Conservation (phyloP, 1,139 yeast genomes). For the Scheffersomyces lignicola region DNA sequence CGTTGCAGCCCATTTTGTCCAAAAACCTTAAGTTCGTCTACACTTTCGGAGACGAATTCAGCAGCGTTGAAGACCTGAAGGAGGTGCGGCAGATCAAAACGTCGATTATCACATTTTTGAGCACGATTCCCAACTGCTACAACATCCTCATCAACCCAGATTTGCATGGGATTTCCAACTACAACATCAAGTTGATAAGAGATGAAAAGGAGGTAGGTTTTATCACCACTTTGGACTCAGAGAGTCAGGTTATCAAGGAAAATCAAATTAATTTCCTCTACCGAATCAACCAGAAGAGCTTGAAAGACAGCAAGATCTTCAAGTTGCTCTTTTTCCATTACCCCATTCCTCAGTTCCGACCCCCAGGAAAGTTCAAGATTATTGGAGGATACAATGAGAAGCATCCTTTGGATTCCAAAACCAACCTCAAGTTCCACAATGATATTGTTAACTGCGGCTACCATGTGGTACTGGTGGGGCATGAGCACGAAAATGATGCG, state of each 20-base stretch:
- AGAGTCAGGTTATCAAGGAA: conserved; percentile 25
- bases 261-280: conserved; percentile 33
- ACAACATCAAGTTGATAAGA: conserved; percentile 26
- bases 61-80: conserved; percentile 10
- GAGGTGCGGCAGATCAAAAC: conserved; percentile 11
- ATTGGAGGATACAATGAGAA: conserved; percentile 52
- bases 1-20: conserved; percentile 34
- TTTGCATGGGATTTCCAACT: conserved; percentile 39
- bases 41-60: conserved; percentile 45
- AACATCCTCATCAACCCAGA: conserved; percentile 19
- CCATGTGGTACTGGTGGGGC: conserved; percentile 51
- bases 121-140: conserved; percentile 40
- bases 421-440: conserved; percentile 34
- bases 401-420: conserved; percentile 33
- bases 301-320: conserved; percentile 13
- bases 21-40: conserved; percentile 33
- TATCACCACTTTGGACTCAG: conserved; percentile 37
- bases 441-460: conserved; percentile 41
- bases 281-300: conserved; percentile 17
- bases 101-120: conserved; percentile 19
- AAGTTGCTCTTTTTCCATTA: conserved; percentile 49
- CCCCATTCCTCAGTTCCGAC: conserved; percentile 55
- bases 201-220: conserved; percentile 21
- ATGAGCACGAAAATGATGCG: conserved; percentile 58
- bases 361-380: conserved; percentile 46